Evolutionary conservation across 2,329 filamentous ascomycete species (phyloP), one percentile per base, ranked within the genome.

Genomic region (Seiridium unicorne): DNA sequence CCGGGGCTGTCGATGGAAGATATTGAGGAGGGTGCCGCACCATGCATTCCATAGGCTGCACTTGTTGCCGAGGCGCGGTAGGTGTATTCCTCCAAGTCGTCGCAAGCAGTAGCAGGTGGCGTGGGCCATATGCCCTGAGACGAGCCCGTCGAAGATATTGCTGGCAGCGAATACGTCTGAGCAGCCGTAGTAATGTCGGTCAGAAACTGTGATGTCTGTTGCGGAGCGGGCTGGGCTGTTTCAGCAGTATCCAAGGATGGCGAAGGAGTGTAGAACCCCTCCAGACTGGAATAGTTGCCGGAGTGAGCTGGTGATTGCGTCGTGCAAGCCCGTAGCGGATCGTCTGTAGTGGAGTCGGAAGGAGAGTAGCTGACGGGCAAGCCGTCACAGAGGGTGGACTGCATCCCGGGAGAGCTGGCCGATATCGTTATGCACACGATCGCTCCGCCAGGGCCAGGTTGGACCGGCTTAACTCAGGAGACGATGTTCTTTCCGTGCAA

Each of bases 51-150:
- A 49, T 57, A 57, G 31, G 57, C 55, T 4, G 47, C 59, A 38
- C 63, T 63, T 1, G 66, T 66, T 3, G 74, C 72, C 8, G 74
- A 75, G 36, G 67, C 70, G 55, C 71, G 68, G 64, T 72, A 74
- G 48, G 72, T 72, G 57, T 73, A 72, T 60, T 70, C 70, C 26
- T 79, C 76, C 53, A 73, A 68, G 32, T 78, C 77, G 40, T 77
- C 73, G 44, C 70, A 69, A 10, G 69, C 69, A 7, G 70, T 69
- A 7, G 63, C 62, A 9, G 74, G 76, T 36, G 78, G 75, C 34
- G 75, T 78, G 42, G 72, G 69, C 70, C 74, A 76, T 54, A 65
- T 57, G 55, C 61, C 60, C 32, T 53, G 49, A 26, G 69, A 66
- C 59, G 69, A 65, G 48, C 65, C 64, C 18, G 63, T 62, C 35